These are phyloP conservation scores for Plasmodium gallinaceum DNA, from an alignment of 169 alveolate genomes.

Conservation along the genomic window DNA sequence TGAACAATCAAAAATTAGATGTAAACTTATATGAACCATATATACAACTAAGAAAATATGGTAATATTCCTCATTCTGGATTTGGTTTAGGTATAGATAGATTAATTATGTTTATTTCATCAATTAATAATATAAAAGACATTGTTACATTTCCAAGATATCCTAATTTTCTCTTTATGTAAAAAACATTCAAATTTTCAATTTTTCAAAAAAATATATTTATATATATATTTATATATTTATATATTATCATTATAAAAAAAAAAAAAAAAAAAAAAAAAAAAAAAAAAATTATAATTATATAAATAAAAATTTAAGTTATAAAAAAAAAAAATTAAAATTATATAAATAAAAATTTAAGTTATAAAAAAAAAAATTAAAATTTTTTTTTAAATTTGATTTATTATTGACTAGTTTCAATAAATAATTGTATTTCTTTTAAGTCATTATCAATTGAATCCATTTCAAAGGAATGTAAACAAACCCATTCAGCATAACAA, in stretches of 20 bases:
- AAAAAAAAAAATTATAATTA: slow-evolving; percentile 2
- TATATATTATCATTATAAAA: neutral
- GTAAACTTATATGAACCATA: slow-evolving; percentile 90
- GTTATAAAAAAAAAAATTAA: neutral
- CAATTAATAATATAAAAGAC: slow-evolving; percentile 98
- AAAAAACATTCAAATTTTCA: neutral
- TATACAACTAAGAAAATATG: slow-evolving; percentile 94
- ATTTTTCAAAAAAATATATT: neutral
- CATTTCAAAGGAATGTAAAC: slow-evolving; percentile 42
- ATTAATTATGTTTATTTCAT: slow-evolving; percentile 96
- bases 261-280: neutral
- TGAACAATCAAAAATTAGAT: slow-evolving; percentile 87
- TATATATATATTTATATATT: neutral
- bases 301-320: too few relatives aligned
- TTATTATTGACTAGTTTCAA: slow-evolving; percentile 10
- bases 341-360: neutral
- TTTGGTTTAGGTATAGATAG: slow-evolving; percentile 99
- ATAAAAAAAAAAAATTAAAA: neutral
- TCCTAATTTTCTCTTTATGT: slow-evolving; percentile 77
- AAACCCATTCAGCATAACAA: slow-evolving; percentile 71
- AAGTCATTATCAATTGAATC: slow-evolving; percentile 49
- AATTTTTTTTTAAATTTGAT: neutral
- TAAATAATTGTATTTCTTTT: slow-evolving; percentile 24
- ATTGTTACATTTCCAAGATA: slow-evolving; percentile 98
- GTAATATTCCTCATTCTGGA: slow-evolving; percentile 98